Conservation (phyloP, 345 rosid species). For the Clausena lansium region DNA sequence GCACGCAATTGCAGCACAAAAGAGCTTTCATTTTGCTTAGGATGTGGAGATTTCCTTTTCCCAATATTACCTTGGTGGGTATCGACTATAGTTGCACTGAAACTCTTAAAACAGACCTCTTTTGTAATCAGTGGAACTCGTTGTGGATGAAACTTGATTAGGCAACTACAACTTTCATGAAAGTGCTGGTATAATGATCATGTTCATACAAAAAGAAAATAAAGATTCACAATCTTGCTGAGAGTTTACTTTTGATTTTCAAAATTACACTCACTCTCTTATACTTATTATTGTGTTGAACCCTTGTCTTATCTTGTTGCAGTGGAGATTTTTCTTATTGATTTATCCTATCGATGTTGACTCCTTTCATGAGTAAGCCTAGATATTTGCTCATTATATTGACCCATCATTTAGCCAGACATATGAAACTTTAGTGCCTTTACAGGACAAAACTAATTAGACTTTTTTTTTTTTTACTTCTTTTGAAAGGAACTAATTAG, state of each 20-base stretch:
- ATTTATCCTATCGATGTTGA: too few relatives aligned
- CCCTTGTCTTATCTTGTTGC: background rate
- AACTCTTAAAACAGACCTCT: background rate
- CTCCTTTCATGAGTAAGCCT: too few relatives aligned
- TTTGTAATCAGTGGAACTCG: background rate
- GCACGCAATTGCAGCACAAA: background rate
- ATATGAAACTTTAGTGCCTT: background rate
- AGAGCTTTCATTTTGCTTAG: background rate
- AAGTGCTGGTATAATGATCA: slow-evolving; percentile 6
- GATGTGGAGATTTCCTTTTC: background rate
- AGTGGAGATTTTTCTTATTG: background rate
- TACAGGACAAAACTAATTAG: background rate
- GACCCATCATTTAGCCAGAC: too few relatives aligned
- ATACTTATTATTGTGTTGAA: background rate
- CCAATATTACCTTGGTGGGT: background rate
- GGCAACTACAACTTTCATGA: background rate
- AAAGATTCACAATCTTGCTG: background rate
- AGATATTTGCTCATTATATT: too few relatives aligned
- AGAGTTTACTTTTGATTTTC: background rate
- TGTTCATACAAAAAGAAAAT: background rate
- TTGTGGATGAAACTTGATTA: background rate
- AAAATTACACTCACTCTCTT: background rate
- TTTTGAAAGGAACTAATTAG: too few relatives aligned
- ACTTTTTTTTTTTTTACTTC: background rate
- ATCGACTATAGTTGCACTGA: background rate